A percentile compares a stretch with the other conserved stretches of the same genome.
Conservation (phyloP, 495 filamentous ascomycete species). For the Xylaria intraflava region DNA sequence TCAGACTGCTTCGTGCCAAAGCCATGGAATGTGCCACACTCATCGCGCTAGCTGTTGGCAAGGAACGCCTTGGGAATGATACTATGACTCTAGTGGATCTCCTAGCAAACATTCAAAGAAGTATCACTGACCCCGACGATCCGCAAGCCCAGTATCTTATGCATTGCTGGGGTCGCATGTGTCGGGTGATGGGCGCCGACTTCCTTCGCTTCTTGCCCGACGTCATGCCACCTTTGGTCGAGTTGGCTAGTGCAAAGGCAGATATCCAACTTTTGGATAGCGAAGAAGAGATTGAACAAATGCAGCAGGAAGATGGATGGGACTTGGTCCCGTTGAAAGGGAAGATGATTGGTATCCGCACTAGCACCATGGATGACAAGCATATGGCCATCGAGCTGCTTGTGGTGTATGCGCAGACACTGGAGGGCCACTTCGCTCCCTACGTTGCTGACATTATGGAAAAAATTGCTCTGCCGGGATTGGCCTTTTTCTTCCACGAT, state of each 20-base stretch:
- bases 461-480: constrained; percentile 86
- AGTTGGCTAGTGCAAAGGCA: constrained; percentile 89
- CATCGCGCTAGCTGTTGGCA: constrained; percentile 92
- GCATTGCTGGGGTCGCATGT: constrained; percentile 99
- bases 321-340: constrained; percentile 94
- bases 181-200: constrained; percentile 79
- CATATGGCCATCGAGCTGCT: constrained; percentile 98
- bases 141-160: constrained; percentile 95
- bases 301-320: constrained; percentile 96
- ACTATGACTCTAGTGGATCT: constrained; percentile 79
- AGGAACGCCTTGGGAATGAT: constrained; percentile 82
- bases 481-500: constrained; percentile 99
- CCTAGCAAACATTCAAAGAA: constrained; percentile 77
- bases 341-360: constrained; percentile 97
- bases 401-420: constrained; percentile 90
- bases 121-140: constrained; percentile 86
- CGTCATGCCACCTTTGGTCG: constrained; percentile 90
- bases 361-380: constrained; percentile 94
- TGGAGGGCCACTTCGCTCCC: constrained; percentile 85
- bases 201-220: constrained; percentile 87
- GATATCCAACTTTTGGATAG: constrained; percentile 96
- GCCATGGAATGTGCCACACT: constrained; percentile 99
- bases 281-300: constrained; percentile 85
- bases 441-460: constrained; percentile 93
- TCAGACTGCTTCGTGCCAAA: constrained; percentile 84